Evolutionary conservation across 2,329 filamentous ascomycete genomes (phyloP), one percentile per base, ranked within the genome.

Genomic region (Neophaeococcomyces aloes): DNA sequence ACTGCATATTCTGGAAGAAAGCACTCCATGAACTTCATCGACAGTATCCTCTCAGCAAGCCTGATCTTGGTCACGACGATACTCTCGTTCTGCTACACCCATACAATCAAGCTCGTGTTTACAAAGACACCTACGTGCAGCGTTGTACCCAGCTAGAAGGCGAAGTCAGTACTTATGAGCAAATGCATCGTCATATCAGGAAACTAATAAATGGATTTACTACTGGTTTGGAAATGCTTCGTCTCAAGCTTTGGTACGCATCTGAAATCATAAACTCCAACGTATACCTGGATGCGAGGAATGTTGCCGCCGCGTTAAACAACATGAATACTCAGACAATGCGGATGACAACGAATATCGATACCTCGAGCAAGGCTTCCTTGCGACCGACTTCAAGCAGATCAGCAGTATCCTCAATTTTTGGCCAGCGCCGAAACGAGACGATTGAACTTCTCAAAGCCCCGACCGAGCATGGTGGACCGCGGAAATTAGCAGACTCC

Each of bases 241-340:
- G 91, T 32, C 85, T 94, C 61, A 96, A 96, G 70, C 94, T 96
- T 85, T 98, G 91, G 91, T 98, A 94, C 60, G 84, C 91, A 48
- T 89, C 85, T 1, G 87, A 95, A 61, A 88, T 96, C 21, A 82
- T 86, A 49, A 88, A 89, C 56, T 95, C 91, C 3, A 83, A 80
- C 38, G 78, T 80, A 7, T 96, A 95, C 56, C 85, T 91, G 48
- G 83, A 93, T 53, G 86, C 86, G 30, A 81, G 81, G 46, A 86
- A 89, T 51, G 81, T 96, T 36, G 85, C 87, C 4, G 75, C 84
- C 47, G 91, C 89, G 3, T 68, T 98, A 38, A 93, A 91, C 62
- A 86, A 83, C 6, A 96, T 98, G 91, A 81, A 48, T 68, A 78
- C 63, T 71, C 51, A 57, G 10, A 60, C 60, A 34, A 59, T 64